phyloP scores from a whole-genome alignment of 139 green algal genomes.

The Diplosphaera chodatii region DNA sequence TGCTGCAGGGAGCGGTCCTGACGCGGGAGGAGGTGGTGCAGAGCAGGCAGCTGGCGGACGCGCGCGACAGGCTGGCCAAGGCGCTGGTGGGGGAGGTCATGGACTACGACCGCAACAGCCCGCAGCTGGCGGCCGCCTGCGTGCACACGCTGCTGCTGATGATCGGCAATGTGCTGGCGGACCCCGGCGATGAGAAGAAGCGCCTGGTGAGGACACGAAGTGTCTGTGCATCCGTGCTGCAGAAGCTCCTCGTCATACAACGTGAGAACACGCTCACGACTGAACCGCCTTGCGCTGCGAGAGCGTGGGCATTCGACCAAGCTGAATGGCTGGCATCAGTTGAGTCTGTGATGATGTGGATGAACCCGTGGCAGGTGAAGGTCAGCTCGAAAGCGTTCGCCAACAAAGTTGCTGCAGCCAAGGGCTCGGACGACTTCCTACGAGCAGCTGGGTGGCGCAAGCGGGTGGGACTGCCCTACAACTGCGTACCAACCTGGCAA shows the following conservation, averaged over 20 bases:
- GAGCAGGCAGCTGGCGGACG: background rate
- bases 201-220: background rate
- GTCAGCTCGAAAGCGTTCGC: background rate
- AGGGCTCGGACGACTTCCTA: background rate
- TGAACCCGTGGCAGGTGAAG: background rate
- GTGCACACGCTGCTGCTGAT: background rate
- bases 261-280: too few species aligned
- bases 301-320: too few species aligned
- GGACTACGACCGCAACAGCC: background rate
- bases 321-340: too few species aligned
- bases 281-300: too few species aligned
- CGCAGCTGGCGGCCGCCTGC: background rate
- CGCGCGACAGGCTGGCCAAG: background rate
- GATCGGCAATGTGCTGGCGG: background rate
- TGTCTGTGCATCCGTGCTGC: too few species aligned
- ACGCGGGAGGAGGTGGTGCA: background rate
- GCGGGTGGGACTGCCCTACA: background rate
- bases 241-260: too few species aligned
- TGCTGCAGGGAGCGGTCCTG: background rate
- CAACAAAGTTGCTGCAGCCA: background rate
- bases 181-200: background rate
- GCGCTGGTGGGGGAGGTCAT: background rate
- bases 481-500: background rate
- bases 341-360: too few species aligned
- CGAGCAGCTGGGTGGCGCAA: background rate